phyloP scores from a whole-genome alignment of 163 green algal genomes.

The Prototheca wickerhamii region DNA sequence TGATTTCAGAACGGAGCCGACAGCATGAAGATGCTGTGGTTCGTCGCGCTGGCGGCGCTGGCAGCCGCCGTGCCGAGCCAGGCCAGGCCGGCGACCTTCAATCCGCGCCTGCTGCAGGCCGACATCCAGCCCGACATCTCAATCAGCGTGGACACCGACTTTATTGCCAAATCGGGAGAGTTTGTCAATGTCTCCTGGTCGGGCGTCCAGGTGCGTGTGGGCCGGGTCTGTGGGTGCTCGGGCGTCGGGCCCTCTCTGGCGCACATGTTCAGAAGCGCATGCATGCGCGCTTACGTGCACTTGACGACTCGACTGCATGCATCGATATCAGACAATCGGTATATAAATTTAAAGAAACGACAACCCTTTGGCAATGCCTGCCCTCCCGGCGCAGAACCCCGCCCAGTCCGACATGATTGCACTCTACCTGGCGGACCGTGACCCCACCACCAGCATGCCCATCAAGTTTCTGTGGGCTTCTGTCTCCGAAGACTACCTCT shows the following conservation, averaged over 20 bases:
- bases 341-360: too few relatives aligned
- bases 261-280: not conserved
- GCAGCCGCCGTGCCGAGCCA: too few relatives aligned
- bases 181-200: not conserved
- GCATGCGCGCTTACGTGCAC: not conserved
- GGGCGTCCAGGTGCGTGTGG: not conserved
- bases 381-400: not conserved
- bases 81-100: too few relatives aligned
- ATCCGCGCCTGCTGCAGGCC: too few relatives aligned
- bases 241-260: too few relatives aligned
- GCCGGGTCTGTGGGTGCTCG: not conserved
- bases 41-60: too few relatives aligned
- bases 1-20: too few relatives aligned
- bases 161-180: not conserved
- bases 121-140: too few relatives aligned
- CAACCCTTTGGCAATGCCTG: not conserved
- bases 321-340: too few relatives aligned
- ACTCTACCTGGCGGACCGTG: constrained; percentile 36
- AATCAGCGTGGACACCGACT: too few relatives aligned
- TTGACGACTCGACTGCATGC: not conserved
- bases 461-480: constrained; percentile 56
- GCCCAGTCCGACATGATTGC: constrained; percentile 37
- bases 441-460: constrained; percentile 28
- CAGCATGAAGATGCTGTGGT: too few relatives aligned
- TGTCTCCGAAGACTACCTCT: constrained; percentile 24